A percentile compares a stretch with the other conserved stretches of the same genome.
These are phyloP conservation scores for Amanita brunnescens DNA, from an alignment of 768 basidiomycete species.

Conservation along the genomic window DNA sequence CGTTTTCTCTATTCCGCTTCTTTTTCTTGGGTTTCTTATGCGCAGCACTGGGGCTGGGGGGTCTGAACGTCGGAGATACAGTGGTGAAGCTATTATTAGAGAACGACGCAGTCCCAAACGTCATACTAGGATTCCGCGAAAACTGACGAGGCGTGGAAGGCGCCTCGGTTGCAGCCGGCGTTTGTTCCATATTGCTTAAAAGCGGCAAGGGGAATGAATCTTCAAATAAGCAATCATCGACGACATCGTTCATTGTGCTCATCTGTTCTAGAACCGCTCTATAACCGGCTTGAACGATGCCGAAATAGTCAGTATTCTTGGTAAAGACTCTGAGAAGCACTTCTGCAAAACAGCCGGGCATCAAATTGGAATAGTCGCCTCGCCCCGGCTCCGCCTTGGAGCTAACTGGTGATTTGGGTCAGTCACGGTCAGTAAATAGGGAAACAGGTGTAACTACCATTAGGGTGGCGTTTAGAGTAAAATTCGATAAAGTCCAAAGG, in stretches of 20 bases:
- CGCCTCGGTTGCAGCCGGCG: conserved; percentile 28
- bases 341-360: conserved; percentile 62
- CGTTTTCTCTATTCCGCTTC: conserved; percentile 4
- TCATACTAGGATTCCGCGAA: conserved; percentile 11
- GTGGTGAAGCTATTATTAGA: conserved; percentile 40
- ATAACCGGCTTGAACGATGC: conserved; percentile 63
- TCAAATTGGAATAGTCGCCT: conserved; percentile 57
- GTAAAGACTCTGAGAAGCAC: conserved; percentile 63
- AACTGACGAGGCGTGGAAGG: conserved; percentile 29
- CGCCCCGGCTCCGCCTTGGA: conserved; percentile 32
- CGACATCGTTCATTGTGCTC: conserved; percentile 13
- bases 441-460: conserved; percentile 31
- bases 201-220: background rate
- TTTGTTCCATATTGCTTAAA: conserved; percentile 9
- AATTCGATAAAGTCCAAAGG: conserved; percentile 66
- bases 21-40: conserved; percentile 4
- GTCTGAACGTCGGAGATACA: conserved; percentile 28
- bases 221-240: background rate
- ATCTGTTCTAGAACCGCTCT: conserved; percentile 30
- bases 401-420: conserved; percentile 25
- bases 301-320: conserved; percentile 46
- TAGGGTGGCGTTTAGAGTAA: conserved; percentile 56
- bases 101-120: conserved; percentile 17
- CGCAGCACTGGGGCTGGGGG: conserved; percentile 21
- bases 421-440: background rate